Evolutionary conservation across 2,329 filamentous ascomycete species (phyloP).

Genomic region (Fusarium annulatum): DNA sequence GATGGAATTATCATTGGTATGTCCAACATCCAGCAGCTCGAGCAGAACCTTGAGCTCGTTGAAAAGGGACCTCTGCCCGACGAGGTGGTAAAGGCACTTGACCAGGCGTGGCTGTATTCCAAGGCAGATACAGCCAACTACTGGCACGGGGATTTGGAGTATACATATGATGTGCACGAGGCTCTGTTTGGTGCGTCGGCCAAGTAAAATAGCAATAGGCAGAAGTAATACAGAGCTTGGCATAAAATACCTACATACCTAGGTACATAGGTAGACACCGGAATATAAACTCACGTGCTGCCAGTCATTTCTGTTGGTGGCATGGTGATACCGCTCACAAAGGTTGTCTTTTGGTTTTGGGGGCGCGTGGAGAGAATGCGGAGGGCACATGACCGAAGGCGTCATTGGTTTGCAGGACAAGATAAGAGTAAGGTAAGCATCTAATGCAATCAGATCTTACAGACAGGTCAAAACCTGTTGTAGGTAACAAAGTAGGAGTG

Average conservation of each 20-base stretch:
- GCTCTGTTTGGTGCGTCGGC: conserved; percentile 64
- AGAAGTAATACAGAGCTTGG: conserved; percentile 6
- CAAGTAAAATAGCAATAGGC: conserved; percentile 48
- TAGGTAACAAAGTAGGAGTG: neutral
- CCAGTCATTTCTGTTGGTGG: conserved; percentile 11
- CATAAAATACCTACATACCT: neutral
- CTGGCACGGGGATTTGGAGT: conserved; percentile 71
- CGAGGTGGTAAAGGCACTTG: conserved; percentile 78
- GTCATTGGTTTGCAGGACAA: conserved; percentile 27
- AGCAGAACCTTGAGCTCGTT: conserved; percentile 66
- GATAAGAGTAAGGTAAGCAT: conserved; percentile 22
- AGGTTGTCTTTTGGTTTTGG: conserved; percentile 19
- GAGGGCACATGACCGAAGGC: conserved; percentile 39
- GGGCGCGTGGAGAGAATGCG: conserved; percentile 32
- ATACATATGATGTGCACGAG: conserved; percentile 72
- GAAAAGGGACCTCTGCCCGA: conserved; percentile 80
- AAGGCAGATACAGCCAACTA: conserved; percentile 68
- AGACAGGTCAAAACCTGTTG: conserved; percentile 11
- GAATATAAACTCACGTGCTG: conserved; percentile 11
- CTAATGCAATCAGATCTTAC: conserved; percentile 23
- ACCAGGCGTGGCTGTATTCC: conserved; percentile 79
- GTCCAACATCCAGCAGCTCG: conserved; percentile 67
- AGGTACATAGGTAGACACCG: neutral
- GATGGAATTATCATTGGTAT: conserved; percentile 72
- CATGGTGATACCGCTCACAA: conserved; percentile 20